These are phyloP conservation scores for Niveomyces coronatus DNA, from an alignment of 2,329 filamentous ascomycete species.

Conservation along the genomic window DNA sequence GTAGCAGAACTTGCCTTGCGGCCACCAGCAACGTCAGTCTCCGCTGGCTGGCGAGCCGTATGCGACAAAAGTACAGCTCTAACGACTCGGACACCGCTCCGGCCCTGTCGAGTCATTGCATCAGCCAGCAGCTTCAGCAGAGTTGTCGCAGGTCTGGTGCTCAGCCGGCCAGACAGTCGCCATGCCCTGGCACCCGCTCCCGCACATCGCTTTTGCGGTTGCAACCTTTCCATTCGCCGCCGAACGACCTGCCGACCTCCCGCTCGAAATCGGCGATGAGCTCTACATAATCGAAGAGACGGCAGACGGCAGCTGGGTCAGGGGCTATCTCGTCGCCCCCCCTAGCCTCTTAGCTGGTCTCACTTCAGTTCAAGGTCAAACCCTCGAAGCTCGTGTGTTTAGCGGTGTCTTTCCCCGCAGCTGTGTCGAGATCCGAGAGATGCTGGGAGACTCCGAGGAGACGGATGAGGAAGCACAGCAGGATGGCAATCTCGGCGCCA, in stretches of 20 bases:
- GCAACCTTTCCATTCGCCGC: constrained; percentile 91
- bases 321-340: constrained; percentile 89
- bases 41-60: constrained; percentile 4
- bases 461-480: constrained; percentile 31
- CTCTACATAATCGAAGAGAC: constrained; percentile 98
- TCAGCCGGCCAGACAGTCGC: constrained; percentile 13
- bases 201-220: constrained; percentile 95
- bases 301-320: constrained; percentile 82
- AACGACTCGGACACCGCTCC: background rate
- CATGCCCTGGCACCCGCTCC: constrained; percentile 97
- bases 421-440: constrained; percentile 90
- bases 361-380: constrained; percentile 84
- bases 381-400: constrained; percentile 89
- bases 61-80: background rate
- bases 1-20: constrained; percentile 2
- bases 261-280: constrained; percentile 95
- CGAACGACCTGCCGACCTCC: constrained; percentile 77
- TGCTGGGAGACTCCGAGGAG: constrained; percentile 65
- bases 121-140: background rate
- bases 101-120: background rate
- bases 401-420: constrained; percentile 95
- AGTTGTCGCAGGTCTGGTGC: background rate
- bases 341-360: constrained; percentile 86
- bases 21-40: constrained; percentile 8
- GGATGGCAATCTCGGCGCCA: constrained; percentile 15